phyloP scores from a whole-genome alignment of 2,329 filamentous ascomycete species.

The Amauroascus verrucosus region DNA sequence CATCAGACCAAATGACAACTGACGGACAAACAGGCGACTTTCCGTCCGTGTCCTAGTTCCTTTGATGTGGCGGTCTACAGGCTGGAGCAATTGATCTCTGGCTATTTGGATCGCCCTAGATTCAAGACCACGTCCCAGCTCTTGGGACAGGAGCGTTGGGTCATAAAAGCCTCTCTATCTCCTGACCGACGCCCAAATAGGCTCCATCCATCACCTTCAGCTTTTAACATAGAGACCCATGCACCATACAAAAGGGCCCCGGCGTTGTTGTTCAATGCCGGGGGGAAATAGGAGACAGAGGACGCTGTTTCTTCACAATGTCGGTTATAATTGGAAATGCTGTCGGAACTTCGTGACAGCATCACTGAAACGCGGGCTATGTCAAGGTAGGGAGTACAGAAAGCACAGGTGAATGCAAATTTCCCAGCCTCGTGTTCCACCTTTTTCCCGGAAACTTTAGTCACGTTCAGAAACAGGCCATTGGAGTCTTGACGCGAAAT shows the following conservation, averaged over 20 bases:
- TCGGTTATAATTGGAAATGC: constrained; percentile 5
- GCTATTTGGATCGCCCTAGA: constrained; percentile 4
- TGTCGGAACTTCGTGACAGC: constrained; percentile 4
- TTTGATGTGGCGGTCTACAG: background rate
- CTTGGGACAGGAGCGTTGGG: constrained; percentile 1
- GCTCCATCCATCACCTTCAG: constrained; percentile 2
- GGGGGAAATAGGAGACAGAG: constrained; percentile 5
- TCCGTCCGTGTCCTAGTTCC: constrained; percentile 3
- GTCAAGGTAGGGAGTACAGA: constrained; percentile 6
- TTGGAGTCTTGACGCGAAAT: constrained; percentile 5
- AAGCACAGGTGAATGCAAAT: constrained; percentile 1
- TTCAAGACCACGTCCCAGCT: constrained; percentile 4
- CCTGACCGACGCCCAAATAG: background rate
- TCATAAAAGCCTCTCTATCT: constrained; percentile 5
- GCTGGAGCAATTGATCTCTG: constrained; percentile 4
- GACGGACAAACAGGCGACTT: constrained; percentile 8
- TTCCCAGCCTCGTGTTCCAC: constrained; percentile 1
- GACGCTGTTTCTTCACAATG: constrained; percentile 10
- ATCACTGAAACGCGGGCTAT: constrained; percentile 5
- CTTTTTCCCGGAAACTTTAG: background rate
- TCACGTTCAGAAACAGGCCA: constrained; percentile 4
- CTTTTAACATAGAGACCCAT: constrained; percentile 4
- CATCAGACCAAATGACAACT: constrained; percentile 9
- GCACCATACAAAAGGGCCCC: constrained; percentile 8
- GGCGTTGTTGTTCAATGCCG: constrained; percentile 3